Percentiles rank a stretch among this genome's conserved stretches.
These are phyloP conservation scores for Isoetes taiwanensis DNA, from an alignment of 75 land plant genomes.

Conservation along the genomic window DNA sequence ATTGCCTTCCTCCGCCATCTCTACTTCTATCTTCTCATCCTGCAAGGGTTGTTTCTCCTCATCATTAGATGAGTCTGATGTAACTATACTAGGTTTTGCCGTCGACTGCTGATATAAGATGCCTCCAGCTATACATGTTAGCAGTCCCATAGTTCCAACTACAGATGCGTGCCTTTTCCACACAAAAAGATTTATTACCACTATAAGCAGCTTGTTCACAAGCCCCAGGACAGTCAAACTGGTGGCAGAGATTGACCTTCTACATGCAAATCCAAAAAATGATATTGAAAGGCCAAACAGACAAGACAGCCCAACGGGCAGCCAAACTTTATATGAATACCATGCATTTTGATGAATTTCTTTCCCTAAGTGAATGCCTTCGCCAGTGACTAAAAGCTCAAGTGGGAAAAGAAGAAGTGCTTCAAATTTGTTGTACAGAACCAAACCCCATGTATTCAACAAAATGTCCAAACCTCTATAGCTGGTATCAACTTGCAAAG, in stretches of 20 bases:
- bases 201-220: constrained; percentile 1
- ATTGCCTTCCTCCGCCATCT: too few species aligned
- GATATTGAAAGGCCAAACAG: neutral
- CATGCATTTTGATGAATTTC: too few species aligned
- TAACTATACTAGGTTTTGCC: too few species aligned
- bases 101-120: constrained; percentile 1
- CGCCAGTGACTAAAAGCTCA: neutral
- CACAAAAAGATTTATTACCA: neutral
- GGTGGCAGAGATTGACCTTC: neutral
- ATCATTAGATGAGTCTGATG: too few species aligned
- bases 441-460: constrained; percentile 5
- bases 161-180: neutral
- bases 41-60: too few species aligned
- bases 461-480: too few species aligned
- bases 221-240: constrained; percentile 1
- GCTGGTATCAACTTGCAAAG: too few species aligned
- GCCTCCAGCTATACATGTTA: constrained; percentile 1
- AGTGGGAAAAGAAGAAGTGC: neutral
- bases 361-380: too few species aligned
- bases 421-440: neutral
- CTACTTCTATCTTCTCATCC: too few species aligned
- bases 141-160: neutral
- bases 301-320: constrained; percentile 2
- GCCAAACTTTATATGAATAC: neutral
- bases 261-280: constrained; percentile 1